phyloP scores from a whole-genome alignment of 2,329 filamentous ascomycete species.

The Aureobasidium namibiae region DNA sequence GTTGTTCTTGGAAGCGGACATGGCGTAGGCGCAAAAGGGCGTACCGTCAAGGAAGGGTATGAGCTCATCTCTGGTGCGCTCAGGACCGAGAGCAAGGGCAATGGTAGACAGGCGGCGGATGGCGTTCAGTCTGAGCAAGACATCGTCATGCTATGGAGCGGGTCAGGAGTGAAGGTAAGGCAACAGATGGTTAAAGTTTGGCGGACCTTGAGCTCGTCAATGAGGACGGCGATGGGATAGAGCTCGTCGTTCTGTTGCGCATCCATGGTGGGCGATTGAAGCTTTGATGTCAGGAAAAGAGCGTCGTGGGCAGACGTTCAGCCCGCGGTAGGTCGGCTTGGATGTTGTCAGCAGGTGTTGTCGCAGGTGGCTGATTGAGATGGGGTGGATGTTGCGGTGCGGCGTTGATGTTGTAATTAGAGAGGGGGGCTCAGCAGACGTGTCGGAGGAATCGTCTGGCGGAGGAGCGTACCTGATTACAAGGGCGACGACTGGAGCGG shows the following conservation, averaged over 20 bases:
- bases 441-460: not conserved
- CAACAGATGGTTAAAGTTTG: not conserved
- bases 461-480: constrained; percentile 5
- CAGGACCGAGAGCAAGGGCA: constrained; percentile 87
- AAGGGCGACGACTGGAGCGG: not conserved
- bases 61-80: constrained; percentile 95
- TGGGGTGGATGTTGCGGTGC: constrained; percentile 11
- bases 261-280: constrained; percentile 58
- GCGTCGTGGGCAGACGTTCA: constrained; percentile 11
- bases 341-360: not conserved
- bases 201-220: constrained; percentile 95
- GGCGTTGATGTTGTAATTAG: constrained; percentile 12
- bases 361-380: not conserved
- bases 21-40: constrained; percentile 29
- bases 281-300: constrained; percentile 8
- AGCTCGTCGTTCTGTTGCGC: constrained; percentile 93
- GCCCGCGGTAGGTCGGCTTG: not conserved
- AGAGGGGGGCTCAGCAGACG: constrained; percentile 7
- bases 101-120: constrained; percentile 98
- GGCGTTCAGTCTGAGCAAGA: constrained; percentile 92
- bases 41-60: constrained; percentile 98
- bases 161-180: not conserved
- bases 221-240: constrained; percentile 98
- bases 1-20: not conserved
- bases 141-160: constrained; percentile 77